Base-by-base conservation (phyloP, 768 basidiomycete genomes). In the Tephrocybe sp. region DNA sequence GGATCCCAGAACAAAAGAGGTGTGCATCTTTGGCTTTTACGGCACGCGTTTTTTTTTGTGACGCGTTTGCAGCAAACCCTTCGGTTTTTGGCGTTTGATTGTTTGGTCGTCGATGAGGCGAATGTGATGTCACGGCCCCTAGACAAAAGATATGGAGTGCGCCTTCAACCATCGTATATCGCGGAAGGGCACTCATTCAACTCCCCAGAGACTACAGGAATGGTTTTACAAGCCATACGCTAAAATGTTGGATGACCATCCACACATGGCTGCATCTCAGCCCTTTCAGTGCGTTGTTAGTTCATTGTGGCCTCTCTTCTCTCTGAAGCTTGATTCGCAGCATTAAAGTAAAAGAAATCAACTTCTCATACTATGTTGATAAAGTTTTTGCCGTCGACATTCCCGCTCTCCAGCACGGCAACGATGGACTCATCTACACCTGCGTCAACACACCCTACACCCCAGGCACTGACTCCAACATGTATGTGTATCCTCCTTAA, bases 391-490 rank as follows among this genome's bases (percentile, higher is more conserved):
- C 76, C 25, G 74, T 86, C 42, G 89, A 94, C 53, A 87, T 99
- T 38, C 91, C 94, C 5, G 75, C 74, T 12, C 71, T 98, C 5
- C 86, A 92, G 56, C 97, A 99, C 61, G 93, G 84, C 4, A 95
- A 89, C 54, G 97, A 99, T 59, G 97, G 97, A 0, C 82, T 99
- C 49, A 96, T 99, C 59, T 99, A 98, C 65, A 98, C 97, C 1
- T 89, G 90, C 59, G 91, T 88, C 9, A 87, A 79, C 62, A 82
- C 92, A 5, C 82, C 83, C 0, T 99, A 99, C 59, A 74, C 83
- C 1, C 92, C 90, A 21, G 78, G 79, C 2, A 98, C 97, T 9
- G 97, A 99, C 63, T 64, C 69, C 3, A 89, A 90, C 54, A 92
- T 98, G 96, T 97, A 52, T 59, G 84, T 69, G n/a, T n/a, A n/a